A percentile compares a stretch with the other conserved stretches of the same genome.
phyloP scores from a whole-genome alignment of 768 basidiomycete species.

The Psilocybe sp. region DNA sequence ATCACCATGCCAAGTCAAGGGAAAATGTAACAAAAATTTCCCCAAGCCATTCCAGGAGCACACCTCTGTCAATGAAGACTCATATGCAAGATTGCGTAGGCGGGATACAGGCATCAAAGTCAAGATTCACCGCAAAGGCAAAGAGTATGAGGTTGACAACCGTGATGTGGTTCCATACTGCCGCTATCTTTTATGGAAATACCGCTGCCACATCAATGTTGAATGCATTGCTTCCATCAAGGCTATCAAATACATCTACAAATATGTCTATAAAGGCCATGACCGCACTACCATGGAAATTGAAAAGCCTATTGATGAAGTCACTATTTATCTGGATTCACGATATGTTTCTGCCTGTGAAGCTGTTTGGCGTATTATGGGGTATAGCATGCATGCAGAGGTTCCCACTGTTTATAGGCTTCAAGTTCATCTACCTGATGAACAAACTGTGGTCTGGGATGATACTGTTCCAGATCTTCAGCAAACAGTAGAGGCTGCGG shows the following conservation, averaged over 20 bases:
- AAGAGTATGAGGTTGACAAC: constrained; percentile 29
- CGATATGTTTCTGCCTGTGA: constrained; percentile 32
- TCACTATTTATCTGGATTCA: constrained; percentile 31
- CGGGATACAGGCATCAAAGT: constrained; percentile 29
- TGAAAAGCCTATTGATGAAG: constrained; percentile 30
- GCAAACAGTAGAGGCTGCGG: constrained; percentile 14
- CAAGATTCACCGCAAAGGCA: constrained; percentile 7
- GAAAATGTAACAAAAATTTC: constrained; percentile 28
- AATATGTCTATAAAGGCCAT: constrained; percentile 51
- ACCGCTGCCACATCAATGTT: constrained; percentile 48
- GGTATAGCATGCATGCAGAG: constrained; percentile 29
- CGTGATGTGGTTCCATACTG: constrained; percentile 39
- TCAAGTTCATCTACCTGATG: constrained; percentile 37
- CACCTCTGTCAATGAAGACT: constrained; percentile 36
- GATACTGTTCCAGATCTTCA: constrained; percentile 16
- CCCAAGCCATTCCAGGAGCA: constrained; percentile 28
- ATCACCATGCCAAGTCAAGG: constrained; percentile 35
- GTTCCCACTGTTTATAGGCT: constrained; percentile 35
- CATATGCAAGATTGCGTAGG: constrained; percentile 35
- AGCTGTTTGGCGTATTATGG: constrained; percentile 30
- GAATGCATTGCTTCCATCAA: constrained; percentile 37
- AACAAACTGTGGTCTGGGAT: constrained; percentile 34
- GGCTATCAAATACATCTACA: constrained; percentile 41
- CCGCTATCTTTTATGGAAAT: constrained; percentile 31
- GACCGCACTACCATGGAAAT: constrained; percentile 35